Evolutionary conservation across 1,139 yeast genomes (phyloP).

Genomic region (Geotrichum citri-aurantii): DNA sequence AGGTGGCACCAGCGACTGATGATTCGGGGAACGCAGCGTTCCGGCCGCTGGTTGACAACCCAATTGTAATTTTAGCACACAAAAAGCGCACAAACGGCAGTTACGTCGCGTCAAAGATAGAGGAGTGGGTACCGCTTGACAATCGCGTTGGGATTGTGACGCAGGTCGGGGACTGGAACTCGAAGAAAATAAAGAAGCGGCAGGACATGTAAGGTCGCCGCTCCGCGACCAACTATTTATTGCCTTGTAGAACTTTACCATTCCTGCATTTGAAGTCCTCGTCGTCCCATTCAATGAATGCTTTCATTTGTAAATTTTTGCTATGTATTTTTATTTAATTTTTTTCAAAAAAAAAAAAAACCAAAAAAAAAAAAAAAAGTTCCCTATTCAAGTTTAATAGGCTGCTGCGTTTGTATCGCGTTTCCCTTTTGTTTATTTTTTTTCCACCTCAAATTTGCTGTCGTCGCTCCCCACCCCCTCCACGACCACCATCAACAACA

Average conservation of each 20-base stretch:
- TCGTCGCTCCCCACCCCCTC: neutral
- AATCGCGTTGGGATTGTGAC: constrained; percentile 2
- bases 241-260: neutral
- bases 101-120: constrained; percentile 16
- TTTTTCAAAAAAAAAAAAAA: no score
- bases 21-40: neutral
- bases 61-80: constrained; percentile 19
- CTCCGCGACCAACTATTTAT: neutral
- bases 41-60: constrained; percentile 13
- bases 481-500: neutral
- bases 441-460: neutral
- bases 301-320: neutral
- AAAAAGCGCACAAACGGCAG: constrained; percentile 17
- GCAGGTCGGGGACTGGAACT: constrained; percentile 17
- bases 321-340: neutral
- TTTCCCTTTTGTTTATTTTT: neutral
- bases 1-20: constrained; percentile 24
- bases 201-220: neutral
- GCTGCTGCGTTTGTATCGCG: neutral
- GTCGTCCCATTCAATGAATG: no score
- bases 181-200: constrained; percentile 8
- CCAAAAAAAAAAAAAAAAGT: no score
- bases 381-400: neutral
- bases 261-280: no score
- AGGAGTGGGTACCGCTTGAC: constrained; percentile 19